Base-by-base conservation (phyloP, 495 filamentous ascomycete genomes). In the Xylaria curta region DNA sequence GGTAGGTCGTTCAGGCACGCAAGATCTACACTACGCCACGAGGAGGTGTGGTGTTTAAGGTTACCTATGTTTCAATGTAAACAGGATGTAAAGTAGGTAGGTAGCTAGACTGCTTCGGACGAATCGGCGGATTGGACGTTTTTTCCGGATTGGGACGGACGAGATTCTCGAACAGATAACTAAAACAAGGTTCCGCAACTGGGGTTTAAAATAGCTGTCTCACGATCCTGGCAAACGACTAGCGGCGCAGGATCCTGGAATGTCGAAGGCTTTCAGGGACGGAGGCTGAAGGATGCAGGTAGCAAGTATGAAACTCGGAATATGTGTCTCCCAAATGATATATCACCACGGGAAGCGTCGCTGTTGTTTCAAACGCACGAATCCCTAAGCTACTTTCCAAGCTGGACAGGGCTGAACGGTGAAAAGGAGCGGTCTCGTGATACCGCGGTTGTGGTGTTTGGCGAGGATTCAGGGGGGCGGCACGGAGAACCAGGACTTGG, bases 211-310 rank as follows among this genome's bases (percentile, higher is more conserved):
- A 42, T 49, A 64, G 56, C 13, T 56, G 59, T 64, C 59, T 44
- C 59, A 64, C 8, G 47, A 64, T 70, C 60, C 68, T 64, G 68
- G 60, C 46, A 54, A 40, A 44, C 31, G 63, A 46, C 49, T 10
- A 21, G 65, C 31, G 53, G 31, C 60, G 12, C 38, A 21, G 36
- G 36, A 36, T 51, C 47, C 31, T 51, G 44, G 38, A 51, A 66
- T 51, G 26, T 53, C 63, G 46, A 66, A n/a, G 42, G 40, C 46
- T 28, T 5, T 1, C 49, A 31, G 19, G 49, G 49, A 54, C 6
- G 26, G 49, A 42, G 65, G 65, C 49, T 54, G 65, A 21, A 67
- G 65, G 65, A 67, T 54, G 65, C 65, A 67, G 49, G 49, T 56
- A 31, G 28, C 28, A 51, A 51, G 65, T 56, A 49, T 67, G 65